phyloP scores from a whole-genome alignment of 805 yeast genomes.

The Metschnikowia amazonensis region DNA sequence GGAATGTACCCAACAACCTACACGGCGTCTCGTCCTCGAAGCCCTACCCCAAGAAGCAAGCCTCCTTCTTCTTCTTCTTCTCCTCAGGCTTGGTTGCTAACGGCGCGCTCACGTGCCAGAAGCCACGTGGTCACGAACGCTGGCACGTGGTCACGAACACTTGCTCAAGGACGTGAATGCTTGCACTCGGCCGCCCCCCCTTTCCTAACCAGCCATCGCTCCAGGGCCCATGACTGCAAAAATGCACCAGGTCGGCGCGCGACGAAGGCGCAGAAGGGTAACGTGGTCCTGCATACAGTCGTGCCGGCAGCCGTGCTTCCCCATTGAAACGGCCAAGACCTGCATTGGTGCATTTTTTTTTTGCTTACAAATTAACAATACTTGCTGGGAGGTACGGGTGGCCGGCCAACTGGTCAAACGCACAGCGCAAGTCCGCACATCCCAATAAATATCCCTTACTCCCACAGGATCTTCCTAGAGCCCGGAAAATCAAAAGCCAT shows the following conservation, averaged over 20 bases:
- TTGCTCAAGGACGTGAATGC: too few species aligned
- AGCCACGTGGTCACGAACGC: too few species aligned
- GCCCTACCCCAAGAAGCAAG: too few species aligned
- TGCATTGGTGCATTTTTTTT: not conserved
- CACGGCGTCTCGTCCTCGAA: too few species aligned
- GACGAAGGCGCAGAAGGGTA: not conserved
- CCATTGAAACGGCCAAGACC: not conserved
- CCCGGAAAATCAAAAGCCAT: not conserved
- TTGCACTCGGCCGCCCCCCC: too few species aligned
- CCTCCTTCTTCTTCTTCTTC: too few species aligned
- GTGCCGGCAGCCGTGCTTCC: not conserved
- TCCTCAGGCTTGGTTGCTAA: too few species aligned
- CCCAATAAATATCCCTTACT: not conserved
- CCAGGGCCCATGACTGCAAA: not conserved
- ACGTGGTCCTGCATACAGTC: not conserved
- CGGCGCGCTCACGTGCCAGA: not conserved
- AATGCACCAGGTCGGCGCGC: not conserved
- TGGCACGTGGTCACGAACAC: too few species aligned
- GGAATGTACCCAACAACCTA: too few species aligned
- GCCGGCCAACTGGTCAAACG: not conserved
- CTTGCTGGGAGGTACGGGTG: conserved; percentile 1
- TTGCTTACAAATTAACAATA: not conserved
- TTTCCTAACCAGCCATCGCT: too few species aligned
- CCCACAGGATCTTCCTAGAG: not conserved
- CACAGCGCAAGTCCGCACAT: conserved; percentile 2